Conservation (phyloP, 2,329 filamentous ascomycete genomes). For the Stemphylium vesicarium region DNA sequence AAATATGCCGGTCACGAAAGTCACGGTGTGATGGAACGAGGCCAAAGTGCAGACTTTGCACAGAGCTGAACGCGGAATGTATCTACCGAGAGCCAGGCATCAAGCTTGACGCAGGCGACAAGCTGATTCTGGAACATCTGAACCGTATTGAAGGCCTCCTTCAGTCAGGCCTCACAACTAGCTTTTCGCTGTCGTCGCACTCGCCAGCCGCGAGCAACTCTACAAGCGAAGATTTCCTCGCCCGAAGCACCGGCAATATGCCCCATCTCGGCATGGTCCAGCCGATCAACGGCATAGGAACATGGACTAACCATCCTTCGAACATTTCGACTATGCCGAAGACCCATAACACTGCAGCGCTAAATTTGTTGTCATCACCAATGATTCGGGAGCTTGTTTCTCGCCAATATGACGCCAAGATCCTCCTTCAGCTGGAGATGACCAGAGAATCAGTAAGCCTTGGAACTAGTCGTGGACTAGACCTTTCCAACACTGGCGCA, state of each 20-base stretch:
- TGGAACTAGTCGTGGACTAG: constrained; percentile 65
- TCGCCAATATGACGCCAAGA: constrained; percentile 78
- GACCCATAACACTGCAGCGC: constrained; percentile 78
- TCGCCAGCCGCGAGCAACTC: constrained; percentile 55
- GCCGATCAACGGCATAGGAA: constrained; percentile 66
- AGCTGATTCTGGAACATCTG: constrained; percentile 80
- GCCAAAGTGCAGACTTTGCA: constrained; percentile 84
- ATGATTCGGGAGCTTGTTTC: constrained; percentile 79
- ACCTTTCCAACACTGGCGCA: constrained; percentile 74
- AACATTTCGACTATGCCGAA: constrained; percentile 90
- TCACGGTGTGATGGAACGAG: constrained; percentile 79
- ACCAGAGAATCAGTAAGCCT: constrained; percentile 74
- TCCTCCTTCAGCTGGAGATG: constrained; percentile 83
- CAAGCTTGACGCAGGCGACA: constrained; percentile 86
- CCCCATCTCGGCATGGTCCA: constrained; percentile 48
- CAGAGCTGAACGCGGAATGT: constrained; percentile 81
- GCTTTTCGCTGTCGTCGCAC: constrained; percentile 64
- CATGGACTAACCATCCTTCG: constrained; percentile 66
- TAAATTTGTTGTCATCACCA: constrained; percentile 81
- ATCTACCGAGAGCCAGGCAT: constrained; percentile 85
- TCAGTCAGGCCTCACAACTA: constrained; percentile 69
- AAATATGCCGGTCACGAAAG: constrained; percentile 81
- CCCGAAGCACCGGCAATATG: constrained; percentile 46
- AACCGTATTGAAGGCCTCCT: constrained; percentile 78
- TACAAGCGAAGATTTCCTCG: constrained; percentile 53